Percentiles rank a stretch among this genome's conserved stretches.
Evolutionary conservation across 2,329 filamentous ascomycete species (phyloP).

Genomic region (Pseudogymnoascus verrucosus): DNA sequence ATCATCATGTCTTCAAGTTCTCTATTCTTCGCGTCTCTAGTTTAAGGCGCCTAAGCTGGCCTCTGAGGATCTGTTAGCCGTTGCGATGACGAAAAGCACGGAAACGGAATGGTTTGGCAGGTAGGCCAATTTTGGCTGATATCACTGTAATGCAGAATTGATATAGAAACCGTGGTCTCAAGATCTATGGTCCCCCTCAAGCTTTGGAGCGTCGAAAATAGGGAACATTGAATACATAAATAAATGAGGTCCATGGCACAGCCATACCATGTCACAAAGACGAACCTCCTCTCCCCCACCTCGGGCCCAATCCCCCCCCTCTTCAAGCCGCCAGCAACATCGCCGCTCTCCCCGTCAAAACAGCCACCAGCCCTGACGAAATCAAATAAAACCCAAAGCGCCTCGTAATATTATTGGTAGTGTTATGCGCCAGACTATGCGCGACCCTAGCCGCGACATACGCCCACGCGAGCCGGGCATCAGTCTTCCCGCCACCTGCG

Average conservation of each 20-base stretch:
- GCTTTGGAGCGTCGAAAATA: background rate
- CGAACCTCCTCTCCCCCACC: background rate
- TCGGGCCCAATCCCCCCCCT: background rate
- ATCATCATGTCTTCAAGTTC: too few species aligned
- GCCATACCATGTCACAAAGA: background rate
- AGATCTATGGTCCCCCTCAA: background rate
- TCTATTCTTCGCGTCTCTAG: too few species aligned
- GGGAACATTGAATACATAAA: background rate
- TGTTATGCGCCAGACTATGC: slow-evolving; percentile 34
- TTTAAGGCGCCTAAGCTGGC: too few species aligned
- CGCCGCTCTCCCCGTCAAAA: slow-evolving; percentile 24
- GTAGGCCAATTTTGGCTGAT: background rate
- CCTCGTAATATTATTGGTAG: slow-evolving; percentile 30
- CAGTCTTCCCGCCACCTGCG: slow-evolving; percentile 18
- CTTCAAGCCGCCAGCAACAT: slow-evolving; percentile 9
- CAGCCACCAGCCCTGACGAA: slow-evolving; percentile 26
- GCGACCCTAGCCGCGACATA: slow-evolving; percentile 34
- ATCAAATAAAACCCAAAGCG: slow-evolving; percentile 30
- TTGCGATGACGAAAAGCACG: background rate
- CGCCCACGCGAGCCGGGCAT: slow-evolving; percentile 32
- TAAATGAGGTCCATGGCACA: background rate
- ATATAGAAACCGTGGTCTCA: background rate
- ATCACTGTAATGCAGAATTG: background rate
- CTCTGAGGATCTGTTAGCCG: background rate
- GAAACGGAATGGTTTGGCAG: background rate